Percentiles rank a stretch among this genome's conserved stretches.
phyloP scores from a whole-genome alignment of 441 rosid genomes.

The Syzygium malaccense region DNA sequence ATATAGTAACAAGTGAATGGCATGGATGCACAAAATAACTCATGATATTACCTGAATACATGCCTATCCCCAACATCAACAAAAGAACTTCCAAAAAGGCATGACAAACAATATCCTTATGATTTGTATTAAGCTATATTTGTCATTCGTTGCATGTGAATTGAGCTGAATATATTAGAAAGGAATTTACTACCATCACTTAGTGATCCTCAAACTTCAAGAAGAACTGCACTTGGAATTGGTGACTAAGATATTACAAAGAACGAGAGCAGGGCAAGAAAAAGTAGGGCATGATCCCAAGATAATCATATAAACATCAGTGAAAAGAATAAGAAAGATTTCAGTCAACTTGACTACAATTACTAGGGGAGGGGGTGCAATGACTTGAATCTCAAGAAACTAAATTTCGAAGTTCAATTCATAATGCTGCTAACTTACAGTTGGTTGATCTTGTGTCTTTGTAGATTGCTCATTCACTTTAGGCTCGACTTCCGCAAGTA shows the following conservation, averaged over 20 bases:
- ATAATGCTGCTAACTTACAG: slow-evolving; percentile 48
- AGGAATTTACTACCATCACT: background rate
- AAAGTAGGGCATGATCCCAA: background rate
- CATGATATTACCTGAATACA: background rate
- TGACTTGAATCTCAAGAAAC: background rate
- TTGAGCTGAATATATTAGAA: background rate
- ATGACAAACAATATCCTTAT: background rate
- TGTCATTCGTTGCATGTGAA: background rate
- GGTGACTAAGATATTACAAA: background rate
- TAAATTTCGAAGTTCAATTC: background rate
- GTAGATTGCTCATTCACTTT: slow-evolving; percentile 73
- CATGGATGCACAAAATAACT: background rate
- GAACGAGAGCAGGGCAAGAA: background rate
- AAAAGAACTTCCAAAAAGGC: background rate
- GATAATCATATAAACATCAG: background rate
- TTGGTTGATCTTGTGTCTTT: slow-evolving; percentile 61
- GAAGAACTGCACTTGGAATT: background rate
- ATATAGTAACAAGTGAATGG: background rate
- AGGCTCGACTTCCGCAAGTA: slow-evolving; percentile 88
- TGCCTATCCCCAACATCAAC: background rate
- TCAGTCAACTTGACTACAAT: background rate
- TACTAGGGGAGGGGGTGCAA: background rate
- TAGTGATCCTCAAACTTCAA: background rate
- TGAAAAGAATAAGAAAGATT: background rate
- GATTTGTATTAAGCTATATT: background rate